Evolutionary conservation across 208 protist genomes (phyloP).

Genomic region (Leishmania major): DNA sequence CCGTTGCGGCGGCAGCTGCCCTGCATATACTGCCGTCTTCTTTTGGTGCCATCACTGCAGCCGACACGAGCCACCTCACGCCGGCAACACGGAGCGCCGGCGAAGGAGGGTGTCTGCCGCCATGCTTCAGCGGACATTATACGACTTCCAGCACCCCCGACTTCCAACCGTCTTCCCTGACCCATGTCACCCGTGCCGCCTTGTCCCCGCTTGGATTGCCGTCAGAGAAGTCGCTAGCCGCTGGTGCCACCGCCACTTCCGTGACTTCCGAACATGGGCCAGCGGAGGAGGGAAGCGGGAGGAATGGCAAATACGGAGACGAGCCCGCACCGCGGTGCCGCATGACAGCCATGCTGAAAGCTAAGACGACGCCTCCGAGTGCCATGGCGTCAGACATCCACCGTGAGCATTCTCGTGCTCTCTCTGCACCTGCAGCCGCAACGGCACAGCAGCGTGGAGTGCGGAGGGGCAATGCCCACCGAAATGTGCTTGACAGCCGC

Average conservation of each 20-base stretch:
- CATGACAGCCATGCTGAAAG: not conserved
- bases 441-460: not conserved
- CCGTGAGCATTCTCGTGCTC: not conserved
- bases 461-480: not conserved
- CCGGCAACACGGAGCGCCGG: not conserved
- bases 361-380: not conserved
- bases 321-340: not conserved
- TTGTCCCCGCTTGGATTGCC: conserved; percentile 6
- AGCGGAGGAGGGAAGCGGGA: not conserved
- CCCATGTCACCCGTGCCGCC: conserved; percentile 14
- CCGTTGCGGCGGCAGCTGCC: not conserved
- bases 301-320: not conserved
- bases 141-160: not conserved
- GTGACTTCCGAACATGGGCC: not conserved
- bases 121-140: conserved; percentile 1
- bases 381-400: not conserved
- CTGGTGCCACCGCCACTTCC: not conserved
- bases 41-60: not conserved
- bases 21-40: not conserved
- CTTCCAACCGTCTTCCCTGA: conserved; percentile 14
- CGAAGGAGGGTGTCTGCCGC: not conserved
- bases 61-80: not conserved
- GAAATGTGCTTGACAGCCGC: not conserved
- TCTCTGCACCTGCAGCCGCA: not conserved
- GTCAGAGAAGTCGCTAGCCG: conserved; percentile 11